phyloP scores from a whole-genome alignment of 805 yeast species.

The Cyberlindnera meyerae region DNA sequence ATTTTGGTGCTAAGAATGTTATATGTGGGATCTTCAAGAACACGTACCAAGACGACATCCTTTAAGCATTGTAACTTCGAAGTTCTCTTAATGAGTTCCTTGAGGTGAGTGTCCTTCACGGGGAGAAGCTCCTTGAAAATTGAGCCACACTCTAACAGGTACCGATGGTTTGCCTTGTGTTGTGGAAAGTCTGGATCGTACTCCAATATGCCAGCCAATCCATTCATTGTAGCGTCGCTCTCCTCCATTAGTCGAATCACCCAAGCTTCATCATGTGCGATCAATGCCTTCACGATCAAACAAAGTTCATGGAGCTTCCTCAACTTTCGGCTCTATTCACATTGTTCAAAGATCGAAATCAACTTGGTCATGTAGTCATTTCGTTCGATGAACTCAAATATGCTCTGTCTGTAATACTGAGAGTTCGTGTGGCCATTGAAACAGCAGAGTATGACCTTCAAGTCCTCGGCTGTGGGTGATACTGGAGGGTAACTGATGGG shows the following conservation, averaged over 20 bases:
- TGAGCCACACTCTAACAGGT: conserved; percentile 50
- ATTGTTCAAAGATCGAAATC: conserved; percentile 45
- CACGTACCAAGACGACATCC: conserved; percentile 80
- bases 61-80: conserved; percentile 75
- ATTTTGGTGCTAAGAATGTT: conserved; percentile 63
- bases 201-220: conserved; percentile 77
- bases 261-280: conserved; percentile 65
- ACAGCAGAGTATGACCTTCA: conserved; percentile 49
- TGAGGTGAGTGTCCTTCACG: conserved; percentile 43
- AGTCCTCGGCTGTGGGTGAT: conserved; percentile 43
- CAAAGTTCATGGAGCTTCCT: conserved; percentile 61
- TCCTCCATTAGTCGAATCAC: conserved; percentile 54
- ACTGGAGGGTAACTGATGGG: conserved; percentile 66
- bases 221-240: conserved; percentile 43
- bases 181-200: conserved; percentile 85
- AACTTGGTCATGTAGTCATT: conserved; percentile 49
- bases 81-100: conserved; percentile 62
- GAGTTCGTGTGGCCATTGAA: conserved; percentile 53
- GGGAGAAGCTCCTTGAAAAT: conserved; percentile 72
- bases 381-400: conserved; percentile 51
- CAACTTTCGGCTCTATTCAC: conserved; percentile 51
- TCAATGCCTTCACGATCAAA: conserved; percentile 64
- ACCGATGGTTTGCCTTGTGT: conserved; percentile 74
- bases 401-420: conserved; percentile 55
- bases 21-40: conserved; percentile 76